phyloP scores from a whole-genome alignment of 2,329 filamentous ascomycete species.

The Aspergillus flavus region DNA sequence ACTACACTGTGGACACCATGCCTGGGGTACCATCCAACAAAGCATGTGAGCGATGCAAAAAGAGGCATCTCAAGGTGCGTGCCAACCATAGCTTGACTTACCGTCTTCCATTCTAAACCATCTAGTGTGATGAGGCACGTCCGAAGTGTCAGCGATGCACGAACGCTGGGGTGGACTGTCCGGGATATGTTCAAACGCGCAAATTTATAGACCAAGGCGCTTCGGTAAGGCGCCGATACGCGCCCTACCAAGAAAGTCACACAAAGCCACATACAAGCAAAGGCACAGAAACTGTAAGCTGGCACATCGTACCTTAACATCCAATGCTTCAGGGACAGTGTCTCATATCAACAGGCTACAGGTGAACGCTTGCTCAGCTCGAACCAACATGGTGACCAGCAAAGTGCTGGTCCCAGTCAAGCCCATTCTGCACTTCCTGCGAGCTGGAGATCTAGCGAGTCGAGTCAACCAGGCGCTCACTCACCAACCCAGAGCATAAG shows the following conservation, averaged over 20 bases:
- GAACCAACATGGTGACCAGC: not conserved
- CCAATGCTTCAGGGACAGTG: not conserved
- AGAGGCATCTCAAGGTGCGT: constrained; percentile 42
- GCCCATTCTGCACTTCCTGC: not conserved
- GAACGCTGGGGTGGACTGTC: constrained; percentile 41
- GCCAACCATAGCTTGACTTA: not conserved
- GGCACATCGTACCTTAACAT: not conserved
- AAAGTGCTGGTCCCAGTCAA: not conserved
- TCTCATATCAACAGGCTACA: constrained; percentile 3
- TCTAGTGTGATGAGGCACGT: constrained; percentile 44
- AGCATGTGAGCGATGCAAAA: constrained; percentile 44
- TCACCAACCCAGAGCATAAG: not conserved
- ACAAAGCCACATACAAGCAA: constrained; percentile 9
- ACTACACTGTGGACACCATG: constrained; percentile 26
- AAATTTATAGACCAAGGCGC: constrained; percentile 49
- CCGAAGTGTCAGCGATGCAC: constrained; percentile 42
- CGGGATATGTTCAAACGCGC: constrained; percentile 46
- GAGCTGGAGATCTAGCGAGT: not conserved
- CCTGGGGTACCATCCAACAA: constrained; percentile 45
- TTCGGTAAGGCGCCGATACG: constrained; percentile 43
- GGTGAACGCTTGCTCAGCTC: not conserved
- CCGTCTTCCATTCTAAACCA: not conserved
- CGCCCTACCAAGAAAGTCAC: constrained; percentile 37
- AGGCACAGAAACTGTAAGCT: constrained; percentile 12
- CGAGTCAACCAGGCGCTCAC: not conserved